These are phyloP conservation scores for Westerdykella aurantiaca DNA, from an alignment of 2,329 filamentous ascomycete species.

Conservation along the genomic window DNA sequence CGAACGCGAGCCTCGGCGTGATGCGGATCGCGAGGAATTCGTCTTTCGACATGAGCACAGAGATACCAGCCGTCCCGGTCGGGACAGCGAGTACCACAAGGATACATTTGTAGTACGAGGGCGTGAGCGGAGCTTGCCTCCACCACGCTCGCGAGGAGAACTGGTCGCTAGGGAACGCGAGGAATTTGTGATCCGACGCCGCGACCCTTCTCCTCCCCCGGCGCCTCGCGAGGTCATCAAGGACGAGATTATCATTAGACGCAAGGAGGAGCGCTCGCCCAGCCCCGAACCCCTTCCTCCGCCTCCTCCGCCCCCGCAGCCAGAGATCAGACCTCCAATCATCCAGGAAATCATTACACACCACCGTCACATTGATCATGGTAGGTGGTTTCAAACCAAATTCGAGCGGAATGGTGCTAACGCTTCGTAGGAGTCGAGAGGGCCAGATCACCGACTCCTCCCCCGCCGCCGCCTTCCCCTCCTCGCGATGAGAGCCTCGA, in stretches of 20 bases:
- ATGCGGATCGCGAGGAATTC: constrained; percentile 39
- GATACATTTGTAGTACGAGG: constrained; percentile 32
- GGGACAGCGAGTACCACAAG: constrained; percentile 30
- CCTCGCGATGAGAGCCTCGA: constrained; percentile 50
- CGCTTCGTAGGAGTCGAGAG: constrained; percentile 39
- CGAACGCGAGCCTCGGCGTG: constrained; percentile 26
- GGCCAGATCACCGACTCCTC: constrained; percentile 44
- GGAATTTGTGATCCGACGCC: constrained; percentile 38
- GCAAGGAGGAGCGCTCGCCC: constrained; percentile 42
- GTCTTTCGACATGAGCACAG: constrained; percentile 34
- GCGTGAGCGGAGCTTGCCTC: constrained; percentile 34
- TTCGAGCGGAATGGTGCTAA: constrained; percentile 2
- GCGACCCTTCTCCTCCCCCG: constrained; percentile 31
- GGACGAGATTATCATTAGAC: constrained; percentile 41
- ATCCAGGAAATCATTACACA: constrained; percentile 87
- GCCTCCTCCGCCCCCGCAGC: constrained; percentile 50
- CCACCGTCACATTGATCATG: constrained; percentile 81
- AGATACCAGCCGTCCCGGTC: constrained; percentile 31
- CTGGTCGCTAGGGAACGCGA: constrained; percentile 38
- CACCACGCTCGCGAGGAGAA: constrained; percentile 30
- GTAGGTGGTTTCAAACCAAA: constrained; percentile 44
- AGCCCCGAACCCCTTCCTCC: constrained; percentile 47
- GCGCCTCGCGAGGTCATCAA: constrained; percentile 33
- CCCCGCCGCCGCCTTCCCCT: constrained; percentile 46
- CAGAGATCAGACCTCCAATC: constrained; percentile 71